Base-by-base conservation (phyloP, 352 stramenopile genomes). In the Phytophthora nicotianae region DNA sequence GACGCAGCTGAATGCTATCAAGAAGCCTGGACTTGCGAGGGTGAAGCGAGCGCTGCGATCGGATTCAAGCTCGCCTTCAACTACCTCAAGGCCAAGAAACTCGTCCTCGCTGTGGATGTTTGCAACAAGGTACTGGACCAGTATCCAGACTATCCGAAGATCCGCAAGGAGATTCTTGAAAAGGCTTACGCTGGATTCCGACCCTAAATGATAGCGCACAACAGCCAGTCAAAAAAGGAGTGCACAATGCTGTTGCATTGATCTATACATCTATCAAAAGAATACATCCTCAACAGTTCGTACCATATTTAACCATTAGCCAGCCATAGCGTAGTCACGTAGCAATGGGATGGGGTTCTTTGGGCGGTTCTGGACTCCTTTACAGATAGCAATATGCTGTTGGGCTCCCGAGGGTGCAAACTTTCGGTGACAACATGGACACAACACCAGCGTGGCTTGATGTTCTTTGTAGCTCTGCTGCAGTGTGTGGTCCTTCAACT, bases 1-100 rank as follows among this genome's bases (percentile, higher is more conserved):
- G 88, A 98, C 41, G 94, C 95, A 0, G 89, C 93, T 26, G 93
- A 98, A 51, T 96, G 86, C 61, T 98, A 98, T 54, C 81, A 98
- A 50, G 91, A 98, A 63, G 85, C 85, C 13, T 93, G 83, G 84
- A 86, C 68, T 35, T 93, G 81, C 50, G 82, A 91, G 42, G 81
- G 81, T 37, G 86, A 97, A 61, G 86, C 89, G 0, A 96, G 86
- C 23, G 91, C 95, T 6, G 79, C 72, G 8, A 94, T 97, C 46
- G 95, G 91, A 21, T 98, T 96, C 70, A 98, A 98, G 65, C 74
- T 98, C 1, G 93, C 91, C 5, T 98, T 98, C 72, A 98, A 98
- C 63, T 98, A 98, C 72, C 79, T 98, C 45, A 98, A 98, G 72
- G 90, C 93, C 27, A 94, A 94, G 61, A 90, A 92, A 43, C 95